Percentiles rank a stretch among this genome's conserved stretches.
phyloP scores from a whole-genome alignment of 2,329 filamentous ascomycete species.

The Penicillium sp. region DNA sequence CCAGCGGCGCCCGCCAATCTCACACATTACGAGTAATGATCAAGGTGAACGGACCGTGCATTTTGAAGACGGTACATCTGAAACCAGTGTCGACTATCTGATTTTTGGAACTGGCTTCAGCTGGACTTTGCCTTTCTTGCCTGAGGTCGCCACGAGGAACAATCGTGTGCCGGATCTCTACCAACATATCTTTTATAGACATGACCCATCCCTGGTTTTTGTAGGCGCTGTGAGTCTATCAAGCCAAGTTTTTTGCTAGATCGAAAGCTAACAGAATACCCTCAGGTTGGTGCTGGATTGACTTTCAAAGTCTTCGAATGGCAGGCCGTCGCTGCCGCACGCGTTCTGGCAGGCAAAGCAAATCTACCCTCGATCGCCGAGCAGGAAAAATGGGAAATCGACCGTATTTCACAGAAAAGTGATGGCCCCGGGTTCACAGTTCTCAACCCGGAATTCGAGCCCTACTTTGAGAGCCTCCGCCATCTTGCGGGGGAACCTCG shows the following conservation, averaged over 20 bases:
- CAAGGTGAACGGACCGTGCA: conserved; percentile 48
- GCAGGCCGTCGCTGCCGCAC: conserved; percentile 62
- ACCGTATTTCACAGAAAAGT: conserved; percentile 53
- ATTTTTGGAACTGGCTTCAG: conserved; percentile 67
- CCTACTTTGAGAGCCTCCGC: conserved; percentile 59
- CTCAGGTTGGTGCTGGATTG: conserved; percentile 42
- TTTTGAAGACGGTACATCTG: conserved; percentile 55
- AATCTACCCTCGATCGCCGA: conserved; percentile 50
- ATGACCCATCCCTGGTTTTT: conserved; percentile 35
- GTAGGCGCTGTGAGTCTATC: conserved; percentile 45
- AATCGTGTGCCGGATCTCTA: conserved; percentile 37
- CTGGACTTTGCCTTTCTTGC: conserved; percentile 63
- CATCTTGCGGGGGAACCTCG: conserved; percentile 45
- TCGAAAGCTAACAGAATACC: conserved; percentile 10
- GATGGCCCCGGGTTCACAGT: conserved; percentile 58
- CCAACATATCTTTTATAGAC: conserved; percentile 38
- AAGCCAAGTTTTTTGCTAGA: neutral
- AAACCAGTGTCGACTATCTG: conserved; percentile 58
- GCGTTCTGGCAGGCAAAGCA: conserved; percentile 56
- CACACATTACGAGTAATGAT: conserved; percentile 39
- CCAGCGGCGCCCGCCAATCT: conserved; percentile 28
- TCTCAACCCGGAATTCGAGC: conserved; percentile 61
- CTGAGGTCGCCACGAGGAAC: conserved; percentile 42
- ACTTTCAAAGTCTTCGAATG: conserved; percentile 70
- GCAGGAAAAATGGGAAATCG: conserved; percentile 57